phyloP scores from a whole-genome alignment of 305 asterid species.

The Salvia sclarea region DNA sequence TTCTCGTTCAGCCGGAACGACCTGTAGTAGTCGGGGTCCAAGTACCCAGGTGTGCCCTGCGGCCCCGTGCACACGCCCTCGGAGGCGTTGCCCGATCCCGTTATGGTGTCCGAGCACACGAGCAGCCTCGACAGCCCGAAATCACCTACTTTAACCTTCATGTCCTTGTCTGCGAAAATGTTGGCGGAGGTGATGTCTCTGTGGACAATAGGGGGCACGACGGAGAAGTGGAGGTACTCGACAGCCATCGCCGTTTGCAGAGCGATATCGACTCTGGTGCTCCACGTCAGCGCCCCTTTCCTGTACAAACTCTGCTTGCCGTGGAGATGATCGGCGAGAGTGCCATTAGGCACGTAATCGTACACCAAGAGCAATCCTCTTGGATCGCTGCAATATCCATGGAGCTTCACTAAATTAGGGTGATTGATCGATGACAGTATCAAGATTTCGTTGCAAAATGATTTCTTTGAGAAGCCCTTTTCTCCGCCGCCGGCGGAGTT shows the following conservation, averaged over 20 bases:
- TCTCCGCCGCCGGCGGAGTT: conserved; percentile 41
- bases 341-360: conserved; percentile 86
- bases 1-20: conserved; percentile 83
- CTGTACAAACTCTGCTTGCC: conserved; percentile 48
- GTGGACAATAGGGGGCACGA: conserved; percentile 78
- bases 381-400: conserved; percentile 95
- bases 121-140: conserved; percentile 81
- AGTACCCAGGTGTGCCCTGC: conserved; percentile 91
- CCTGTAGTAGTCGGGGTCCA: conserved; percentile 82
- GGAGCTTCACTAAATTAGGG: conserved; percentile 85
- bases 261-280: conserved; percentile 70
- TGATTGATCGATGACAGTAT: conserved; percentile 76
- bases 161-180: conserved; percentile 75
- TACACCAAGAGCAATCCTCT: conserved; percentile 82
- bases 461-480: conserved; percentile 63
- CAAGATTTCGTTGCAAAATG: conserved; percentile 88
- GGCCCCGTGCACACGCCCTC: conserved; percentile 98
- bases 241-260: conserved; percentile 73
- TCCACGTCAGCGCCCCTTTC: conserved; percentile 59
- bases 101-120: conserved; percentile 50
- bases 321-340: conserved; percentile 85
- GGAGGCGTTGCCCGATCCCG: conserved; percentile 44
- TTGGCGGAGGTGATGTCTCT: conserved; percentile 83
- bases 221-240: conserved; percentile 83
- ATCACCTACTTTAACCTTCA: conserved; percentile 82